phyloP scores from a whole-genome alignment of 148 eudicot species.

The Bassia scoparia region DNA sequence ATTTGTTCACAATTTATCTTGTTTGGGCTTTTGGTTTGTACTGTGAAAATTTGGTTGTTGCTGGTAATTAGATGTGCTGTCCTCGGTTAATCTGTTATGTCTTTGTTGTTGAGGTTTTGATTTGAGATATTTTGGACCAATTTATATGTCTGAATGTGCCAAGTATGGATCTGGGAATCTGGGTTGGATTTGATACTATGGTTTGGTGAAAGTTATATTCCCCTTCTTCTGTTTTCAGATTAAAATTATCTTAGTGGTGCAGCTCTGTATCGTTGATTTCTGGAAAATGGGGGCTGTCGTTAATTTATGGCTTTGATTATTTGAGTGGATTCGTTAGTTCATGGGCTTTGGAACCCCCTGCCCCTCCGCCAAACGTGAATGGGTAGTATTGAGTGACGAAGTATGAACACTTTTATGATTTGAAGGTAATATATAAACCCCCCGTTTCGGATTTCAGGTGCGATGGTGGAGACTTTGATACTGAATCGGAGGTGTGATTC shows the following conservation, averaged over 20 bases:
- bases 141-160: too few relatives aligned
- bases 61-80: background rate
- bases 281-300: background rate
- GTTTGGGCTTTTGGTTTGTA: background rate
- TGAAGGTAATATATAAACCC: conserved; percentile 52
- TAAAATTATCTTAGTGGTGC: background rate
- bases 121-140: too few relatives aligned
- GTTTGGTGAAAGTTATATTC: conserved; percentile 2
- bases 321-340: conserved; percentile 26
- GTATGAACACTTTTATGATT: conserved; percentile 64
- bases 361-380: conserved; percentile 26
- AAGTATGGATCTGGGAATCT: conserved; percentile 30
- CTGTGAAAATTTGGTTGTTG: background rate
- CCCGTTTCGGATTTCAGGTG: conserved; percentile 59
- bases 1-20: conserved; percentile 11
- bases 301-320: conserved; percentile 21
- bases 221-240: conserved; percentile 9
- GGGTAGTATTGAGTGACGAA: conserved; percentile 36
- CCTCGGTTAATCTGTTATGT: conserved; percentile 8
- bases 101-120: conserved; percentile 7
- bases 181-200: conserved; percentile 9
- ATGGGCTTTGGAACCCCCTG: too few relatives aligned
- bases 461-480: conserved; percentile 39
- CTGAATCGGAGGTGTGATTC: conserved; percentile 29
- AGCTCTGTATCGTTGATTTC: conserved; percentile 6